Evolutionary conservation across 1,284 basidiomycete species (phyloP), one percentile per base, ranked within the genome.

Genomic region (Boletus semigastroideus): DNA sequence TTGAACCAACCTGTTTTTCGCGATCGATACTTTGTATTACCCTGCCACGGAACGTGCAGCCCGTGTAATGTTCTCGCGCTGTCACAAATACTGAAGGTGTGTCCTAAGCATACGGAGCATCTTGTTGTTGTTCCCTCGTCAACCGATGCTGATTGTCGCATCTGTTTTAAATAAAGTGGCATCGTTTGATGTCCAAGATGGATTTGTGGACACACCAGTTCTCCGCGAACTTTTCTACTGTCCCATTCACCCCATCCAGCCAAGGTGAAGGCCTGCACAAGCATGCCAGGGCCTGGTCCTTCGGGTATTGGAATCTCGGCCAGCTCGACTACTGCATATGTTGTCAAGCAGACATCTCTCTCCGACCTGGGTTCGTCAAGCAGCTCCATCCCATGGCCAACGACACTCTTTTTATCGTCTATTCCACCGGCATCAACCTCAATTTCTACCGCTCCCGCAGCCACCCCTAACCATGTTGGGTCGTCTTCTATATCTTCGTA

Each of bases 61-160:
- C 33, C 19, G 27, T 38, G 34, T 16, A 38, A 42, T 33, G 27
- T 55, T 55, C 59, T 42, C 52, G 49, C 59, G 49, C 46, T 52
- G 38, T 33, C 36, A 52, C 42, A 51, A 38, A 51, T 44, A 52
- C 11, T 38, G 19, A 33, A 31, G 33, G 33, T 39, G 27, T 36
- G 42, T 36, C 10, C 19, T 28, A 17, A 37, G 20, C 51, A 59
- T 51, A 52, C 47, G 59, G 48, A 40, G 13, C 33, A 33, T 27
- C 8, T 37, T 22, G 37, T 33, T 44, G 34, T 40, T 19, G 40
- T 61, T 62, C 58, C 48, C 54, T 60, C 42, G 38, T 25, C 9
- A 48, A 31, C 30, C 9, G 28, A 49, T 46, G 49, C 31, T 30
- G 37, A 53, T 22, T 19, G 11, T 34, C 40, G 19, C 17, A 36